These are phyloP conservation scores for Rhinocladiella mackenziei DNA, from an alignment of 2,329 filamentous ascomycete genomes.

Conservation along the genomic window DNA sequence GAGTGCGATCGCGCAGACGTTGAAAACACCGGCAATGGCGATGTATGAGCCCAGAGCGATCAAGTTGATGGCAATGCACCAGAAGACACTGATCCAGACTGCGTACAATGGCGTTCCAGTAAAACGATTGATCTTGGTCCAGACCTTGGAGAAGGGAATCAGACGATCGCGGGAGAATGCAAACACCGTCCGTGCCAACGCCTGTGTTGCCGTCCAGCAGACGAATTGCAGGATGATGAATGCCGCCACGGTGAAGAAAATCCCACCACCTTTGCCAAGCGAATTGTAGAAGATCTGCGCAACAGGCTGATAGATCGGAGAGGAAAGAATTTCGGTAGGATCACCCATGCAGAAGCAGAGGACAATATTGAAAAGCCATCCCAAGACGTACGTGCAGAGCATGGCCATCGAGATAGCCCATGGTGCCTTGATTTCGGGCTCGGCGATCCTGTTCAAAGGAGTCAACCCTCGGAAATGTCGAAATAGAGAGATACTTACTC, in stretches of 20 bases:
- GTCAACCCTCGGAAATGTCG: constrained; percentile 31
- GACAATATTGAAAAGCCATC: constrained; percentile 57
- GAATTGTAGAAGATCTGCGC: constrained; percentile 58
- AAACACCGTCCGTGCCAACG: constrained; percentile 52
- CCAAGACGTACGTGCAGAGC: constrained; percentile 52
- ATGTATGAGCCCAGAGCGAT: constrained; percentile 56
- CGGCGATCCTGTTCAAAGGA: constrained; percentile 38
- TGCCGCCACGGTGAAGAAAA: constrained; percentile 54
- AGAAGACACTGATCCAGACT: constrained; percentile 54
- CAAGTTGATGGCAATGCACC: constrained; percentile 56
- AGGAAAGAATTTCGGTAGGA: constrained; percentile 42
- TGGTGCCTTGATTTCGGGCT: constrained; percentile 51
- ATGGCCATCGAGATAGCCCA: constrained; percentile 56
- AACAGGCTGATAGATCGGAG: constrained; percentile 50
- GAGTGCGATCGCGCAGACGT: constrained; percentile 43
- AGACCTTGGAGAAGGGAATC: constrained; percentile 46
- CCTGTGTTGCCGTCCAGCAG: constrained; percentile 55
- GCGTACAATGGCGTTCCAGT: constrained; percentile 53
- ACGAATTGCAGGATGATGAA: constrained; percentile 58
- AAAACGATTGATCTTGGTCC: constrained; percentile 48
- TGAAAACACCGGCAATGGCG: constrained; percentile 45
- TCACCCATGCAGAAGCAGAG: constrained; percentile 57
- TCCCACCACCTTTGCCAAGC: constrained; percentile 51
- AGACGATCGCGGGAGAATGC: constrained; percentile 54
- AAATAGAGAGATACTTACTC: constrained; percentile 34